Evolutionary conservation across 495 filamentous ascomycete genomes (phyloP).

Genomic region (Pseudomonodictys pantanalensis): DNA sequence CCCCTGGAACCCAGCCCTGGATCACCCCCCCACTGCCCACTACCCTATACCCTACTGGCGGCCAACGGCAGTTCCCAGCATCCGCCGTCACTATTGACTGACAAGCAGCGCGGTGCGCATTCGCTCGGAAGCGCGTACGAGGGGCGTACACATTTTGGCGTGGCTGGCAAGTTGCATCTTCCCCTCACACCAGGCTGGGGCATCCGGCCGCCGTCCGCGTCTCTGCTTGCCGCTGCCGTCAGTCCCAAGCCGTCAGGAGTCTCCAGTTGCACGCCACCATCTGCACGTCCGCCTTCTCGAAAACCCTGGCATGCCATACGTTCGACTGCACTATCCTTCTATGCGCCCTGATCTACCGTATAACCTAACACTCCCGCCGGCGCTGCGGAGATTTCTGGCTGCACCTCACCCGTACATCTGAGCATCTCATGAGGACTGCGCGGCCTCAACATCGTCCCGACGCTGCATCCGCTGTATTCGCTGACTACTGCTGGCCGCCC

Average conservation of each 20-base stretch:
- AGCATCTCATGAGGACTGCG: slow-evolving; percentile 20
- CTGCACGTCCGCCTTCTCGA: slow-evolving; percentile 14
- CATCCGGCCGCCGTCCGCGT: slow-evolving; percentile 5
- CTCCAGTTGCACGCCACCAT: slow-evolving; percentile 22
- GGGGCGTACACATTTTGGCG: not conserved
- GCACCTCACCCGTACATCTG: slow-evolving; percentile 5
- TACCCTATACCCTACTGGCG: slow-evolving; percentile 16
- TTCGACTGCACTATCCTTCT: slow-evolving; percentile 27
- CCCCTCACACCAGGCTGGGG: slow-evolving; percentile 13
- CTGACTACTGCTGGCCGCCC: not conserved
- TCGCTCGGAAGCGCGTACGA: slow-evolving; percentile 1
- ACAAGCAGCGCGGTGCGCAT: not conserved
- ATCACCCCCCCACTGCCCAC: slow-evolving; percentile 1
- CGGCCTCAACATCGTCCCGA: too few species aligned
- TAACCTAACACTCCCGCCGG: slow-evolving; percentile 25
- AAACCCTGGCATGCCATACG: slow-evolving; percentile 20
- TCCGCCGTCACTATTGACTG: too few species aligned
- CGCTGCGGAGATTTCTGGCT: slow-evolving; percentile 30
- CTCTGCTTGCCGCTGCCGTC: slow-evolving; percentile 5
- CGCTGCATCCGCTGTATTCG: not conserved
- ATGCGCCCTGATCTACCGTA: slow-evolving; percentile 30
- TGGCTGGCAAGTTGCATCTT: slow-evolving; percentile 2
- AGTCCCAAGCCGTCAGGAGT: slow-evolving; percentile 17
- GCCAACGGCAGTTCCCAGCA: slow-evolving; percentile 29
- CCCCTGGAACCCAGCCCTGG: not conserved